Evolutionary conservation across 495 filamentous ascomycete genomes (phyloP), one percentile per base, ranked within the genome.

Genomic region (Aspergillus sclerotioniger): DNA sequence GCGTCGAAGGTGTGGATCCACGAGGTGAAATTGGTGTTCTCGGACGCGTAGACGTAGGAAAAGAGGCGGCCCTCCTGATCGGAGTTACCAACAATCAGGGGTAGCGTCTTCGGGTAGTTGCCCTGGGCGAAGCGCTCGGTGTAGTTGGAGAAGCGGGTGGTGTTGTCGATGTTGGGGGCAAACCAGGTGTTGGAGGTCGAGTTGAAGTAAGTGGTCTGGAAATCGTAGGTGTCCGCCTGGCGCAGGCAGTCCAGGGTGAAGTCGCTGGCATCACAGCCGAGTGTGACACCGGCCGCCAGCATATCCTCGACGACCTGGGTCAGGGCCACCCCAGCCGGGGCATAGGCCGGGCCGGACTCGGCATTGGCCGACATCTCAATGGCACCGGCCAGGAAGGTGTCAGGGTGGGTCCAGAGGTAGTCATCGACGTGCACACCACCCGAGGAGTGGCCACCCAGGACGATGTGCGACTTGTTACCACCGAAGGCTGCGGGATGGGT

Each of bases 321-420:
- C 52, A 68, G 28, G 2, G 43, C 66, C 12, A 68, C 66, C 6
- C 66, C 66, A 0, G 50, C 17, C 7, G 62, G 58, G n/a, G 66
- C 49, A 17, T 41, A 32, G 17, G 55, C 66, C 7, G 66, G 66
- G 31, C 66, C 66, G 5, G 66, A 68, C 37, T 60, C 39, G 15
- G 66, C 62, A 31, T 68, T 68, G 53, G 65, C 65, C 16, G 66
- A 68, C 66, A 68, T 65, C 53, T 68, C 66, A 10, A 68, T 62
- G 20, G 66, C 66, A 47, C 66, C 62, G 20, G 66, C 66, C 28
- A 68, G 41, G 62, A 65, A 65, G 56, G 66, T 68, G 6, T 60
- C 35, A 3, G 66, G 66, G 41, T 68, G 66, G 20, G 57, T 68
- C 66, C 66, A 68, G 58, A 68, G 60, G 32, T 68, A 68, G 63